Base-by-base conservation (phyloP, 495 filamentous ascomycete genomes). In the Podospora comata region DNA sequence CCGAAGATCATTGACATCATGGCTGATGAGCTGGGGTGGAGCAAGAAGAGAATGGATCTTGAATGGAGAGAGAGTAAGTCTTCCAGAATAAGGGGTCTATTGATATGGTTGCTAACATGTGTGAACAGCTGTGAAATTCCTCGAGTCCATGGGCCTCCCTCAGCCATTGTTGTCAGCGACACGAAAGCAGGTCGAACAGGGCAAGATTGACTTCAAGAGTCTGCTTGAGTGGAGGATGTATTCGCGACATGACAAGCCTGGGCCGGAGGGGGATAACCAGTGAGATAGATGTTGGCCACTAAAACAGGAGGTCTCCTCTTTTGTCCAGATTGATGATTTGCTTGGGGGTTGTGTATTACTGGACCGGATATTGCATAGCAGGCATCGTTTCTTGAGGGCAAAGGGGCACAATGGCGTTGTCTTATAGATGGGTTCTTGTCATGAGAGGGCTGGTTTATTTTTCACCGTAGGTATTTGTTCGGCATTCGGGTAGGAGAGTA, bases 1-100 rank as follows among this genome's bases (percentile, higher is more conserved):
- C 95, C 95, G 2, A 83, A 74, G 63, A 87, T 99, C 20, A 97
- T 99, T 76, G 95, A 99, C 75, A 83, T 97, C 67, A 99, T 99
- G 95, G 85, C 80, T 63, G 88, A 90, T 74, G 95, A 99, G 81
- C 78, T 98, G 68, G 85, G 88, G 58, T 99, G 95, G 95, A 88
- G 89, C 73, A 79, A 74, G 65, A 84, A 85, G 70, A 81, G 95
- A 69, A 90, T 90, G 78, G 91, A 93, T 6, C 72, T 85, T 58
- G 95, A 98, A 79, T 98, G 94, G 93, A 91, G 82, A 71, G 91
- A 97, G 23, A 88, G 79, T 82, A 67, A 78, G 78, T 79, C 26
- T 16, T 44, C 19, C 5, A 7, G 18, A 11, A 26, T n/a, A 4
- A 20, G 39, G 15, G 7, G 39, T 16, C 39, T 11, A 26, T 9